Conservation (phyloP, 768 basidiomycete genomes). For the Tulasnella sp. region DNA sequence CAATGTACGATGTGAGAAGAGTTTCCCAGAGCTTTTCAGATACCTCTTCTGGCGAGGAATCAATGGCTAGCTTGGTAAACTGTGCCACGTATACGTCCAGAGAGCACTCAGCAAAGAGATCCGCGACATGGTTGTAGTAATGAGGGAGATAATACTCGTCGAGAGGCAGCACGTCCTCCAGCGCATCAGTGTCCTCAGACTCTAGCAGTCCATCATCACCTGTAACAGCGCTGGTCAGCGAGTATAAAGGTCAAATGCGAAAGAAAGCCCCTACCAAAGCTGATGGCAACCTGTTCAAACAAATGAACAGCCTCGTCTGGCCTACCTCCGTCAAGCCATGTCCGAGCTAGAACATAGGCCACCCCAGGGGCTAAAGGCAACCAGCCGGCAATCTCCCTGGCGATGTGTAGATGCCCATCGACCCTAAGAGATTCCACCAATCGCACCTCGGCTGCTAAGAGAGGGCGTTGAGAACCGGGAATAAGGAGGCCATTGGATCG, state of each 20-base stretch:
- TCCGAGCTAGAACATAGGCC: constrained; percentile 60
- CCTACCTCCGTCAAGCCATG: constrained; percentile 58
- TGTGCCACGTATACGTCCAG: constrained; percentile 54
- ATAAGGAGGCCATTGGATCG: constrained; percentile 58
- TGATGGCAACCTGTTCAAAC: constrained; percentile 65
- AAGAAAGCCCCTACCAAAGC: constrained; percentile 54
- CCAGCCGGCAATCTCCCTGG: constrained; percentile 62
- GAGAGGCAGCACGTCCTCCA: constrained; percentile 51
- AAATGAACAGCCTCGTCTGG: constrained; percentile 64
- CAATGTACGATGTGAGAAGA: constrained; percentile 66
- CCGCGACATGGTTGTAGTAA: constrained; percentile 70
- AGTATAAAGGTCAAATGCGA: background rate
- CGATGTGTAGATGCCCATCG: constrained; percentile 53
- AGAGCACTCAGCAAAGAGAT: constrained; percentile 58
- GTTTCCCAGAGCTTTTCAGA: constrained; percentile 62
- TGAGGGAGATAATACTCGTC: constrained; percentile 49
- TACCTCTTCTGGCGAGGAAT: constrained; percentile 46
- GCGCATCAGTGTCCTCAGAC: constrained; percentile 54
- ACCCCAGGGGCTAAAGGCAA: constrained; percentile 71
- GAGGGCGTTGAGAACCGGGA: constrained; percentile 52
- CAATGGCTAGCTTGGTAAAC: constrained; percentile 75
- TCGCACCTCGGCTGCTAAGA: constrained; percentile 53
- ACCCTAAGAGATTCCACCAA: constrained; percentile 64
- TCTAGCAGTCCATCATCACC: constrained; percentile 43
- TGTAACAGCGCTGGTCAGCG: constrained; percentile 29